Evolutionary conservation across 2,329 filamentous ascomycete species (phyloP), one percentile per base, ranked within the genome.

Genomic region (Beauveria scarabaeidicola): DNA sequence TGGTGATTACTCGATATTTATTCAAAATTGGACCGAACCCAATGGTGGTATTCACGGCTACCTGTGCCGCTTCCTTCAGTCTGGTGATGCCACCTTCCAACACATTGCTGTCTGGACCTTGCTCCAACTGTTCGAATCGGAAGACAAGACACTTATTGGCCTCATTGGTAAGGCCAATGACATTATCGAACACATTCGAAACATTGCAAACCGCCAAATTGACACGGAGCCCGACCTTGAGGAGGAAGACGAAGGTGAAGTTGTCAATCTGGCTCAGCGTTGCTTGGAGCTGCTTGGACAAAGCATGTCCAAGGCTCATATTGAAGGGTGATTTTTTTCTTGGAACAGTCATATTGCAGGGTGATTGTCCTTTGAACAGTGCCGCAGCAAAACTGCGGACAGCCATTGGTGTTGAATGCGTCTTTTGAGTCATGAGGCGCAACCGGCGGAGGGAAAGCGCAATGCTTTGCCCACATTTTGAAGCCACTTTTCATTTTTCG

Each of bases 101-200:
- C 94, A 99, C 72, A 99, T 99, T 69, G 94, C 94, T 54, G 96
- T 97, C 64, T 99, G 94, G 94, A 99, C 94, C 1, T 77, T 99
- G 52, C 82, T 99, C 3, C 94, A 99, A 71, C 82, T 99, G 3
- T 86, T 99, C 54, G 94, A 99, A 74, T 97, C 93, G 0, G 92
- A 96, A 71, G 93, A 99, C 70, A 87, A 89, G 74, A 88, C 85
- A 59, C 80, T 99, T n/a, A 88, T 97, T 63, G 86, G 87, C 53
- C 85, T 91, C 52, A 97, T 99, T 66, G 87, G 90, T 67, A 89
- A 93, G 69, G 92, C 91, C 1, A 89, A 93, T 64, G 91, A 96
- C 65, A 89, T 99, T 65, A 89, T 97, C 60, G 85, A 90, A 63
- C 91, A 96, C 82, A 94, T 97, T 63, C 90, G 89, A 72, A 84